Base-by-base conservation (phyloP, 2,329 filamentous ascomycete species). In the Cladophialophora yegresii region DNA sequence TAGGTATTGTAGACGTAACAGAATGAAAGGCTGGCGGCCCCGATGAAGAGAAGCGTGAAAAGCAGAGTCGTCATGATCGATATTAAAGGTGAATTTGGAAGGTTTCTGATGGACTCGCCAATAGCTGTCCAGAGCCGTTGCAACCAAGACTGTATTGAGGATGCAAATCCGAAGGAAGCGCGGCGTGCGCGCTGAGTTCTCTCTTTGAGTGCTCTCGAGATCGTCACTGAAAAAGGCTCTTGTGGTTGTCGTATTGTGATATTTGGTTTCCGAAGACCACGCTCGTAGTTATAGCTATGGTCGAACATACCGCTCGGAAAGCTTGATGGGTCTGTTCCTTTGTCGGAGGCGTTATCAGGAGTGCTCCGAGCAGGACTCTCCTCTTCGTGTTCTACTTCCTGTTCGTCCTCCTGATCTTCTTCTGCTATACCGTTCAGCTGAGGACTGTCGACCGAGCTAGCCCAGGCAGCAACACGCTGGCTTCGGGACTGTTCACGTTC, bases 281-380 rank as follows among this genome's bases (percentile, higher is more conserved):
- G 50, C 60, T 71, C 70, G 40, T 70, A 71, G 51, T 70, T 71
- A 62, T 71, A 71, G 50, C 70, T 71, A 43, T 70, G 65, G 36
- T 71, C 67, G 56, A 70, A 68, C 20, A 70, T 68, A 4, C 69
- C 70, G 58, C 68, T 71, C 23, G 70, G 70, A 55, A 71, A 70
- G 53, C 67, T 69, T 4, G 70, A 71, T 12, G 70, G 68, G 13
- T 69, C 67, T 26, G 67, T 67, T n/a, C 61, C 67, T 47, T 63
- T 66, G 43, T 58, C 54, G 16, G 50, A 61, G 23, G 63, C 65
- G 43, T 68, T 58, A 36, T 67, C 65, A 22, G 59, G 50, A 22
- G 45, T 64, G 50, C 50, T 59, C 16, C 50, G 62, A 13, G 32
- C 23, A 40, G 43, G 55, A 60, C 47, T 62, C 16, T 36, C 56